Evolutionary conservation across 768 basidiomycete species (phyloP), one percentile per base, ranked within the genome.

Genomic region (Leccinum aurantiacum): DNA sequence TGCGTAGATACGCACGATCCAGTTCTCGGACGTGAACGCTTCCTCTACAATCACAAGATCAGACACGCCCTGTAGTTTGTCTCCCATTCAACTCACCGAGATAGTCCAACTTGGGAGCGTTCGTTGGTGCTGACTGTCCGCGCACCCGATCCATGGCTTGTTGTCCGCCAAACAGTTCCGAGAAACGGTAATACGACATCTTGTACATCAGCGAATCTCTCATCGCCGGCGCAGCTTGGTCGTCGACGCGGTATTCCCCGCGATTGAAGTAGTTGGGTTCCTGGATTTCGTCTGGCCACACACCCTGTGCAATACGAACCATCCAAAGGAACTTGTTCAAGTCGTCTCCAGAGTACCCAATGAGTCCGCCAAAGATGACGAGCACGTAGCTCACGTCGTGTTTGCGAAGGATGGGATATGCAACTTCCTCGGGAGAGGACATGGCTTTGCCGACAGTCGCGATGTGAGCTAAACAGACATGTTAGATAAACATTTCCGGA

Each of bases 271-370:
- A 99, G 72, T 90, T 90, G 38, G 87, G 83, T 76, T 99, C 97
- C 72, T 92, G 93, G 61, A 99, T 91, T 75, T 98, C 97, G 37
- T 98, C 94, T 0, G 97, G 97, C 95, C 95, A 98, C 31, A 96
- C 90, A 53, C 95, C 95, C 68, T 96, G 94, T 5, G 93, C 86
- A 65, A 94, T 93, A 57, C 92, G 86, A 60, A 98, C 89, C 93
- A 98, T 98, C 95, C 95, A 98, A 53, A 99, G 77, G 84, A 98
- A 99, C 77, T 99, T 99, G 85, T 99, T 99, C 80, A 99, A 91
- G 72, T 99, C 97, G 72, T 99, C 97, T 14, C 96, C 97, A 22
- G 94, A 96, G 75, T 98, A 99, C 8, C 95, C 97, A 57, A 98
- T 80, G 44, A 99, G 80, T 49, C 95, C 96, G 44, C 97, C 97